These are phyloP conservation scores for Keithomyces neogunnii DNA, from an alignment of 2,329 filamentous ascomycete genomes.

Conservation along the genomic window DNA sequence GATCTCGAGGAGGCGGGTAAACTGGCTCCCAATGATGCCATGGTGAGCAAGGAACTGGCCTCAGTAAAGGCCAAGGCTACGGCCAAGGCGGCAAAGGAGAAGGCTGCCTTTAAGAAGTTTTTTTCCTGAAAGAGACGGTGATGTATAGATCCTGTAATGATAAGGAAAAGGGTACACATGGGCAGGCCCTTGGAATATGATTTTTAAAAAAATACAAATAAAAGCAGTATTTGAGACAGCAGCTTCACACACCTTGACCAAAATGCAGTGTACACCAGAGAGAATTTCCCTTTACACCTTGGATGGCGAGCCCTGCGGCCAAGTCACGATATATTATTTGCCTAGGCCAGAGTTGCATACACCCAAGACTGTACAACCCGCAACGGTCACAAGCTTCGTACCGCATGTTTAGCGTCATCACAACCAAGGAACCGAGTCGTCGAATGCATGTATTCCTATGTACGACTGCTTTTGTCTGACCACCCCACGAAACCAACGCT, in stretches of 20 bases:
- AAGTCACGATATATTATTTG: too few species aligned
- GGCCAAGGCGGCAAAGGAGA: conserved; percentile 76
- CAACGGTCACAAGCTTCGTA: too few species aligned
- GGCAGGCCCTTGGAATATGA: too few species aligned
- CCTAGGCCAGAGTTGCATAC: too few species aligned
- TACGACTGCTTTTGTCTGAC: background rate
- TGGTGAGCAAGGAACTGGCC: conserved; percentile 65
- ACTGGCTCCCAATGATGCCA: conserved; percentile 66
- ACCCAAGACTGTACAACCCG: too few species aligned
- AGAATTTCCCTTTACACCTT: too few species aligned
- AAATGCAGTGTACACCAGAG: too few species aligned
- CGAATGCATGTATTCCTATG: background rate
- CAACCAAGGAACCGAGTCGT: background rate
- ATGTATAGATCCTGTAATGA: background rate
- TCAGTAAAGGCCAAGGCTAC: conserved; percentile 69
- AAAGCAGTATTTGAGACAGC: background rate
- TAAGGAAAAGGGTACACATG: background rate
- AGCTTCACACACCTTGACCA: background rate
- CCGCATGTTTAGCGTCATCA: too few species aligned
- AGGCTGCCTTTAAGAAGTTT: conserved; percentile 87
- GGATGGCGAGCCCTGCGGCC: too few species aligned
- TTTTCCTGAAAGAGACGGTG: conserved; percentile 43
- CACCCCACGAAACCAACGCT: background rate
- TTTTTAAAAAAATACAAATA: background rate
- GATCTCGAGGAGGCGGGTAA: conserved; percentile 69